Evolutionary conservation across 2,329 filamentous ascomycete genomes (phyloP).

Genomic region (Geosmithia morbida): DNA sequence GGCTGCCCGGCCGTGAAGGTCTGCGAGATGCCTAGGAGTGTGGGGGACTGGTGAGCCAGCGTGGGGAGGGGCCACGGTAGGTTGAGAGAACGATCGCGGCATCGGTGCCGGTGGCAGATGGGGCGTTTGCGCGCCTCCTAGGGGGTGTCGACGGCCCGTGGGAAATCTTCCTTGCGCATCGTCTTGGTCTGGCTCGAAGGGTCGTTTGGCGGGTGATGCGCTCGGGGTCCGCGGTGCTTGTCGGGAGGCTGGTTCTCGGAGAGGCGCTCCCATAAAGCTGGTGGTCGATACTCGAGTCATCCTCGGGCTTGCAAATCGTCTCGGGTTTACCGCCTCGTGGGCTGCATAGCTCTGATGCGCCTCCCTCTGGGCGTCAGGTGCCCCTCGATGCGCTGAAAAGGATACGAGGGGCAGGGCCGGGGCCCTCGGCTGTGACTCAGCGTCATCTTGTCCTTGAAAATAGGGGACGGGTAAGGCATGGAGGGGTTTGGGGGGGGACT

Average conservation of each 20-base stretch:
- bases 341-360: background rate
- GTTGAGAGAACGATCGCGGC: slow-evolving; percentile 20
- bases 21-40: slow-evolving; percentile 8
- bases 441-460: background rate
- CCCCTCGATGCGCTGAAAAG: background rate
- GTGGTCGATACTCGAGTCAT: slow-evolving; percentile 13
- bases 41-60: slow-evolving; percentile 11
- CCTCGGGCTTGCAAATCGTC: slow-evolving; percentile 15
- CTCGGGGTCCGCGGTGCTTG: slow-evolving; percentile 7
- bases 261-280: slow-evolving; percentile 9
- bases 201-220: slow-evolving; percentile 15
- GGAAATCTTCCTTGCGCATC: slow-evolving; percentile 12
- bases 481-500: background rate
- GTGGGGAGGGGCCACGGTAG: slow-evolving; percentile 9
- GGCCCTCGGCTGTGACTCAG: background rate
- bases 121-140: slow-evolving; percentile 9
- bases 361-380: too few species aligned
- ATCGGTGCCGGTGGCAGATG: slow-evolving; percentile 10
- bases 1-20: slow-evolving; percentile 8
- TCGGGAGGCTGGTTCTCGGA: slow-evolving; percentile 10
- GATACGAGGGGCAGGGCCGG: background rate
- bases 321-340: background rate
- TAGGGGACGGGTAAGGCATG: background rate
- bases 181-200: slow-evolving; percentile 12
- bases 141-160: slow-evolving; percentile 10